Percentiles rank a stretch among this genome's conserved stretches.
Evolutionary conservation across 495 filamentous ascomycete genomes (phyloP).

Genomic region (Tetracladium marchalianum): DNA sequence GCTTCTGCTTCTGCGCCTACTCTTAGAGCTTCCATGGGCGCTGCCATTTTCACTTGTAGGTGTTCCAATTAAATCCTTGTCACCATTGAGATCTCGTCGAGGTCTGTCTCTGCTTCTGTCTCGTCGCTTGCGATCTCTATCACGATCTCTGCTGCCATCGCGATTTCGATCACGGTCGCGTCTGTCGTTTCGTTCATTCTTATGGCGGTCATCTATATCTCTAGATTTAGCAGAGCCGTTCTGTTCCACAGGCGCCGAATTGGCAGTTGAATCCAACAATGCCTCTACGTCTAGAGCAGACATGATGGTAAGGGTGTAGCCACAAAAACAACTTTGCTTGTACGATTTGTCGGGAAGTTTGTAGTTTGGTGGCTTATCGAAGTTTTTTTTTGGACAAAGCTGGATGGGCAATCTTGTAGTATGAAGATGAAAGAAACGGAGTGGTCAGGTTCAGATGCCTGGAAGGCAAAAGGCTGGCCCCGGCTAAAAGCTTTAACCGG

Average conservation of each 20-base stretch:
- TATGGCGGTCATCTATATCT: conserved; percentile 49
- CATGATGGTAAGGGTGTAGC: conserved; percentile 42
- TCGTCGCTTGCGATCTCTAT: conserved; percentile 53
- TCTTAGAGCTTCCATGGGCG: conserved; percentile 72
- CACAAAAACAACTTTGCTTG: background rate
- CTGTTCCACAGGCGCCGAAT: conserved; percentile 40
- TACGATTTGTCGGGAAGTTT: background rate
- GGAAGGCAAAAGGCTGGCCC: no score
- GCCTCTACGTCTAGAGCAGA: conserved; percentile 90
- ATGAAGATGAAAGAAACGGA: no score
- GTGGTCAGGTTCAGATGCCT: no score
- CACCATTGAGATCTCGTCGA: conserved; percentile 48
- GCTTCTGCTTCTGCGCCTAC: conserved; percentile 73
- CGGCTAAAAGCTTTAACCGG: no score
- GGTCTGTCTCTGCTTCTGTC: conserved; percentile 53
- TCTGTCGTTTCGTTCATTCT: conserved; percentile 40
- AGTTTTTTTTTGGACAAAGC: no score
- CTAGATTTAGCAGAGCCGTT: conserved; percentile 39
- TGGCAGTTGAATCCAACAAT: conserved; percentile 82
- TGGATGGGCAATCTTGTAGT: no score
- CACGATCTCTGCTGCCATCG: conserved; percentile 40
- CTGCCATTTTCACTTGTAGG: conserved; percentile 72
- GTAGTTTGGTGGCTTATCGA: no score
- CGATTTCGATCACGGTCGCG: conserved; percentile 33
- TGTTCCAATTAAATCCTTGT: conserved; percentile 50